Conservation (phyloP, 345 rosid species). For the Sisymbrium irio region DNA sequence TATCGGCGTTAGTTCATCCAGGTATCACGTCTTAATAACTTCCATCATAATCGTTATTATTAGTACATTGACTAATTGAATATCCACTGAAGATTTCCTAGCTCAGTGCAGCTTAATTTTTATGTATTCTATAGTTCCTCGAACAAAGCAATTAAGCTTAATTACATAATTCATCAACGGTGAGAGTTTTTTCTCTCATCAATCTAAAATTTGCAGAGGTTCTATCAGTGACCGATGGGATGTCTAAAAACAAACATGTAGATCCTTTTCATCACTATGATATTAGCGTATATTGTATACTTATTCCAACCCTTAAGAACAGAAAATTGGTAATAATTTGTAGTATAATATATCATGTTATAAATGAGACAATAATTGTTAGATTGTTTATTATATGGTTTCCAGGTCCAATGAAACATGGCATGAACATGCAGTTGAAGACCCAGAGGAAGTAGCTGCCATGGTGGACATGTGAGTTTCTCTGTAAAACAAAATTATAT, state of each 20-base stretch:
- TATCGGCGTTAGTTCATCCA: slow-evolving; percentile 36
- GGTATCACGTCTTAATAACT: slow-evolving; percentile 20
- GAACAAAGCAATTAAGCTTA: background rate
- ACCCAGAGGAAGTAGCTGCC: slow-evolving; percentile 72
- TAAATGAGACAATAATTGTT: slow-evolving; percentile 12
- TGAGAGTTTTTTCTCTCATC: background rate
- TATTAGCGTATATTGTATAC: background rate
- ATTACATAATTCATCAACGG: background rate
- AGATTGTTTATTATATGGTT: background rate
- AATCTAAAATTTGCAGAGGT: background rate
- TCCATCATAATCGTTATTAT: background rate
- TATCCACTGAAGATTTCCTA: background rate
- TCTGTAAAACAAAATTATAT: slow-evolving; percentile 1
- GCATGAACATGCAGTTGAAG: slow-evolving; percentile 61
- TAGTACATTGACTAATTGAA: background rate
- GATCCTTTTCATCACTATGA: background rate
- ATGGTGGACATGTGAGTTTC: slow-evolving; percentile 77
- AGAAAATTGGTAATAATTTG: background rate
- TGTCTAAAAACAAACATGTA: background rate
- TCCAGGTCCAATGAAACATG: slow-evolving; percentile 49
- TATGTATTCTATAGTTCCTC: background rate
- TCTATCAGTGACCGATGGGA: background rate
- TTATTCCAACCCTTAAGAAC: background rate
- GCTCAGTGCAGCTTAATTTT: background rate
- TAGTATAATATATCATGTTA: background rate